Evolutionary conservation across 768 basidiomycete genomes (phyloP), one percentile per base, ranked within the genome.

Genomic region (Psilocybe sp.): DNA sequence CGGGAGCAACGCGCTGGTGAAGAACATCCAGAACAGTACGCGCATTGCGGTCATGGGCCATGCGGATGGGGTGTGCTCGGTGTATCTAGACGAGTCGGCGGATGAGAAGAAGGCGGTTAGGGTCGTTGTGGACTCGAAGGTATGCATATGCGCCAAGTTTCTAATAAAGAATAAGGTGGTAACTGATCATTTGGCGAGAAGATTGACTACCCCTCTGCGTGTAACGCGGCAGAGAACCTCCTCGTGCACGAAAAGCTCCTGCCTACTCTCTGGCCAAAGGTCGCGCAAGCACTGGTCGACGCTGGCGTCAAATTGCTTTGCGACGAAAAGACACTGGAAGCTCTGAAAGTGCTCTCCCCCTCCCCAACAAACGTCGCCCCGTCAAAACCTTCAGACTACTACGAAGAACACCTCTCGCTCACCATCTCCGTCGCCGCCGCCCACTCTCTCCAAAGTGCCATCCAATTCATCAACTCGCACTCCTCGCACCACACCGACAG

Each of bases 1-100:
- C 47, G 97, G 97, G 5, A 94, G 95, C 62, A 96, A 96, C 58
- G 80, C 78, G 54, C 82, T 99, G 11, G 97, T 98, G 20, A 77
- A 73, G 58, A 88, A 74, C 65, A 97, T 99, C 51, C 92, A 98
- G 65, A 87, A 89, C 50, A 82, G 75, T 55, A 97, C 96, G 0
- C 78, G 88, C 51, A 98, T 99, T 52, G 88, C 97, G 2, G 97
- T 99, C 39, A 98, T 99, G 94, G 97, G 97, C 1, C 97, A 99
- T 62, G 95, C 97, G 6, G 97, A 99, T 67, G 97, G 97, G 1
- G 71, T 98, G 8, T 99, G 97, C 66, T 81, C 84, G 15, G 82
- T 97, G 5, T 98, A 86, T 65, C 69, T 99, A 5, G 96, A 99
- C 66, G 85, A 89, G 58, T 73, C 77, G 23, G 95, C 95, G 0